These are phyloP conservation scores for Thielaviopsis ethacetica DNA, from an alignment of 2,329 filamentous ascomycete species.

Conservation along the genomic window DNA sequence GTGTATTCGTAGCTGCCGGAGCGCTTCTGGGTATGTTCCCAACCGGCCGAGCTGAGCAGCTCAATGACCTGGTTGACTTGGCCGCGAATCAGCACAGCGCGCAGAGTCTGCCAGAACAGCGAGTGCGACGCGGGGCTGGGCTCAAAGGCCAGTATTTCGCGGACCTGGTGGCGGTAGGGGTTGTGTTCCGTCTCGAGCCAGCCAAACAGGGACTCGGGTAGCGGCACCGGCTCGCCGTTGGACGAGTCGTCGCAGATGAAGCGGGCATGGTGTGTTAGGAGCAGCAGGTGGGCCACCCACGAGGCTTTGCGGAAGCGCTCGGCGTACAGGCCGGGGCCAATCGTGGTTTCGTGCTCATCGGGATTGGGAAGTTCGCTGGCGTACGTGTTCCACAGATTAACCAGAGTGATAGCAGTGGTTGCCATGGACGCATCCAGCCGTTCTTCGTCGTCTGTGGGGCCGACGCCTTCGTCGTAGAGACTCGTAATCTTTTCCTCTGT, in stretches of 20 bases:
- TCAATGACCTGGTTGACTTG: slow-evolving; percentile 50
- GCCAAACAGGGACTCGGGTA: slow-evolving; percentile 64
- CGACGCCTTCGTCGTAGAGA: slow-evolving; percentile 47
- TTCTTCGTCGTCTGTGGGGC: slow-evolving; percentile 36
- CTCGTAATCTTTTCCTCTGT: slow-evolving; percentile 56
- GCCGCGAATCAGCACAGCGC: slow-evolving; percentile 57
- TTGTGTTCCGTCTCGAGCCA: slow-evolving; percentile 70
- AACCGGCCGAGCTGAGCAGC: slow-evolving; percentile 59
- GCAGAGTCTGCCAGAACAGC: slow-evolving; percentile 77
- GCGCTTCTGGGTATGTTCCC: slow-evolving; percentile 58
- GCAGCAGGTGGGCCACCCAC: slow-evolving; percentile 60
- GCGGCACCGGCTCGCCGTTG: slow-evolving; percentile 30
- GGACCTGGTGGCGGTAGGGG: slow-evolving; percentile 49
- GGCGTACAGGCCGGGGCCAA: slow-evolving; percentile 47
- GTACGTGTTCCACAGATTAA: slow-evolving; percentile 39
- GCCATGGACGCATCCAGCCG: slow-evolving; percentile 40
- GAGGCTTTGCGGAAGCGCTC: slow-evolving; percentile 57
- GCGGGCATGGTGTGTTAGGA: slow-evolving; percentile 59
- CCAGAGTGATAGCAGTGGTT: slow-evolving; percentile 34
- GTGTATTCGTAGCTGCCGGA: slow-evolving; percentile 51
- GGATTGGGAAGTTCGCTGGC: slow-evolving; percentile 30
- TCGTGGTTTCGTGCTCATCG: slow-evolving; percentile 39
- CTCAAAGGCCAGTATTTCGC: slow-evolving; percentile 43
- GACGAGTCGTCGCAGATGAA: slow-evolving; percentile 22
- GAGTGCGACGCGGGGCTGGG: slow-evolving; percentile 62